These are phyloP conservation scores for Pyracantha coccinea DNA, from an alignment of 331 rosid genomes.

Conservation along the genomic window DNA sequence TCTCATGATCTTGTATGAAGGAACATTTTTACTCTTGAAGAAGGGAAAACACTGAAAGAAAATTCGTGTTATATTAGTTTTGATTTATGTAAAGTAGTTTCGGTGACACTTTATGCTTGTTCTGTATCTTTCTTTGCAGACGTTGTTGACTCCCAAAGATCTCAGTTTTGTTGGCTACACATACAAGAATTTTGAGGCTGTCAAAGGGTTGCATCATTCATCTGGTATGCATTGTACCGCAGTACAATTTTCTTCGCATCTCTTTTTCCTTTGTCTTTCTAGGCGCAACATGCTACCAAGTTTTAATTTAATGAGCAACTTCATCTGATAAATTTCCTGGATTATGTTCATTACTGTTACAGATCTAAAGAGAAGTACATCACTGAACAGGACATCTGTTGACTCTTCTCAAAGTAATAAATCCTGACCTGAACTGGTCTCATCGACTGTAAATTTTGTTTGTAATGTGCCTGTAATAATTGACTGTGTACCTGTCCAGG, in stretches of 20 bases:
- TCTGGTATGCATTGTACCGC: conserved; percentile 32
- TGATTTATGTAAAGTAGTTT: no score
- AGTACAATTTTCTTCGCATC: background rate
- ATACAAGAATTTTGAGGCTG: conserved; percentile 87
- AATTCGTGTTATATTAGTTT: background rate
- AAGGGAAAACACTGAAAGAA: background rate
- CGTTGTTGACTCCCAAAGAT: conserved; percentile 71
- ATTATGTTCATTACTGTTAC: conserved; percentile 5
- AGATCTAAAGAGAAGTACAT: conserved; percentile 27
- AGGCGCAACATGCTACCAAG: background rate
- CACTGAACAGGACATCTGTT: conserved; percentile 32
- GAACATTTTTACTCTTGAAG: background rate
- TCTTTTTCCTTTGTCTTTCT: conserved; percentile 2
- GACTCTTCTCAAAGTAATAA: conserved; percentile 59
- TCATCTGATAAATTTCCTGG: conserved; percentile 1
- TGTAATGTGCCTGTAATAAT: background rate
- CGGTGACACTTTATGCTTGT: background rate
- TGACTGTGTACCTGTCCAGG: conserved; percentile 31
- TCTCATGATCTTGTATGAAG: background rate
- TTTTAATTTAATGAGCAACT: background rate
- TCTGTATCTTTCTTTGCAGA: conserved; percentile 33
- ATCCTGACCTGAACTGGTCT: conserved; percentile 7
- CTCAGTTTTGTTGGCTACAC: conserved; percentile 96
- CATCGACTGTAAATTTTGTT: background rate
- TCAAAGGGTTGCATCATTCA: conserved; percentile 54